Conservation (phyloP, 257 asterid genomes). For the Paulownia fortunei region DNA sequence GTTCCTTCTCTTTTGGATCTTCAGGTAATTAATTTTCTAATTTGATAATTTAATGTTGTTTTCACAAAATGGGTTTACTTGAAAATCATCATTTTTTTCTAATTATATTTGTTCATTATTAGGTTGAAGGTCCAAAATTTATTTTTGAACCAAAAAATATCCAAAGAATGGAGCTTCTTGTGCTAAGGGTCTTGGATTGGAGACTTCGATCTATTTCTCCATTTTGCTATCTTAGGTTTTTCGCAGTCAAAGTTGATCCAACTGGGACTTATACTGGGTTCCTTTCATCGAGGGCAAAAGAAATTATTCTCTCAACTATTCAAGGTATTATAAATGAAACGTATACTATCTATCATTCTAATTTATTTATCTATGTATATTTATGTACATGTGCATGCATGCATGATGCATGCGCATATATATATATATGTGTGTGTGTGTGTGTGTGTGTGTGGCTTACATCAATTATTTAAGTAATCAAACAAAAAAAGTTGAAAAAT, state of each 20-base stretch:
- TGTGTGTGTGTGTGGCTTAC: too few relatives aligned
- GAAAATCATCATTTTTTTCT: not conserved
- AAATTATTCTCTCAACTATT: conserved; percentile 65
- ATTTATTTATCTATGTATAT: not conserved
- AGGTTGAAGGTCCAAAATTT: conserved; percentile 84
- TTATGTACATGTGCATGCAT: conserved; percentile 10
- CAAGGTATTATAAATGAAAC: conserved; percentile 53
- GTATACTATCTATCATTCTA: not conserved
- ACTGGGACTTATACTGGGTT: conserved; percentile 62
- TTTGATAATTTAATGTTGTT: not conserved
- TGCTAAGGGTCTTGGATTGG: conserved; percentile 82
- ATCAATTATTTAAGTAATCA: not conserved
- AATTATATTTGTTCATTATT: not conserved
- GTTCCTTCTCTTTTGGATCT: conserved; percentile 93
- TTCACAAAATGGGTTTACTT: not conserved
- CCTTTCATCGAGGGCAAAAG: conserved; percentile 73
- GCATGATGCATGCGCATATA: conserved; percentile 28
- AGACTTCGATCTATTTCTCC: conserved; percentile 87
- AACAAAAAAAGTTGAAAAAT: not conserved
- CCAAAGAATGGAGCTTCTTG: conserved; percentile 87
- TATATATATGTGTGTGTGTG: not conserved
- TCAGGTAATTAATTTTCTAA: conserved; percentile 57
- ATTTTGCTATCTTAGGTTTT: conserved; percentile 69
- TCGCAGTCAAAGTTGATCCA: conserved; percentile 81
- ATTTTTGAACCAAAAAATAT: conserved; percentile 79